A percentile compares a stretch with the other conserved stretches of the same genome.
These are phyloP conservation scores for Platismatia glauca DNA, from an alignment of 495 filamentous ascomycete genomes.

Conservation along the genomic window DNA sequence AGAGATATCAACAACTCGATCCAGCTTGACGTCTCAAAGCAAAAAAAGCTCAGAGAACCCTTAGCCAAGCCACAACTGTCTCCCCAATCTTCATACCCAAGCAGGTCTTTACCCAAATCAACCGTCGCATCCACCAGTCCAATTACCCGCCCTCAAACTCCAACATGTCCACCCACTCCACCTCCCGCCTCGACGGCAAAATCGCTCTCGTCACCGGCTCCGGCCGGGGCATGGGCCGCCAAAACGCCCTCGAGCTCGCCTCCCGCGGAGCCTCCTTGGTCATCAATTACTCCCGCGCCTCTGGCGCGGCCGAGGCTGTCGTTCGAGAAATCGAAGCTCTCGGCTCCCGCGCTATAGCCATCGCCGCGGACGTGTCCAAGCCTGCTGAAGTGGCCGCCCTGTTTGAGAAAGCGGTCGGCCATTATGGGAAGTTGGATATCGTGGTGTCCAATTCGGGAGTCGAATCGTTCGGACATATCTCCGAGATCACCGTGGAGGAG, in stretches of 20 bases:
- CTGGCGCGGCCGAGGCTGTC: constrained; percentile 45
- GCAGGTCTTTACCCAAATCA: not conserved
- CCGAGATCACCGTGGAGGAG: constrained; percentile 64
- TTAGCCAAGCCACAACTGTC: not conserved
- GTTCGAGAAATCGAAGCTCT: constrained; percentile 49
- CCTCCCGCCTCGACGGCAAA: constrained; percentile 29
- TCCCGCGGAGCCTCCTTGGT: constrained; percentile 36
- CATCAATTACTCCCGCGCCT: constrained; percentile 32
- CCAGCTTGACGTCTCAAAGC: not conserved
- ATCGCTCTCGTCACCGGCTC: constrained; percentile 27
- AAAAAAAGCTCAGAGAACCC: not conserved
- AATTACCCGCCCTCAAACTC: not conserved
- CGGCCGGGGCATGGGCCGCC: constrained; percentile 37
- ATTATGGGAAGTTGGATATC: constrained; percentile 65
- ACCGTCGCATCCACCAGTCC: not conserved
- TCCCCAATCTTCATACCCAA: not conserved
- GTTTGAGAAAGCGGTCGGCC: constrained; percentile 54
- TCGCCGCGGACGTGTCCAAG: constrained; percentile 68
- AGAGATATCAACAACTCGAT: not conserved
- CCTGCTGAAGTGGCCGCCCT: constrained; percentile 54
- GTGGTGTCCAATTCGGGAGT: constrained; percentile 64
- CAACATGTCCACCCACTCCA: constrained; percentile 8
- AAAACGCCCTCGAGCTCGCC: constrained; percentile 36
- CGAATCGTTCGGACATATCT: constrained; percentile 40
- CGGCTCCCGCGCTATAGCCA: constrained; percentile 55